Evolutionary conservation across 2,329 filamentous ascomycete genomes (phyloP).

Genomic region (Graphilbum fragrans): DNA sequence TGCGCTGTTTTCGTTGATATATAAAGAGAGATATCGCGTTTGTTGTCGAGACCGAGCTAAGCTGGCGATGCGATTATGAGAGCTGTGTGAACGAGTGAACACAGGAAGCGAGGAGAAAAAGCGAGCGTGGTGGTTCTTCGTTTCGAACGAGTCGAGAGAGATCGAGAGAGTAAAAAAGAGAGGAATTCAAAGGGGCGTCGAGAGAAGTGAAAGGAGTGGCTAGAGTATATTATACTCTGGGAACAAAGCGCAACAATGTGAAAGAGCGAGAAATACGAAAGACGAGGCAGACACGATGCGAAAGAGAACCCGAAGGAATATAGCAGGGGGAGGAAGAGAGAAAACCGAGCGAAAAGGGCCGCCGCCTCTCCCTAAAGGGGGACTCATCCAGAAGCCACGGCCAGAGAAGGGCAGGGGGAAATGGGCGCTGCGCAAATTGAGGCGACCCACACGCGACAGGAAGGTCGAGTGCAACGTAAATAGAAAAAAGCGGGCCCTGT

Average conservation of each 20-base stretch:
- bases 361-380: background rate
- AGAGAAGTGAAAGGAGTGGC: conserved; percentile 5
- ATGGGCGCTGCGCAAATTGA: conserved; percentile 1
- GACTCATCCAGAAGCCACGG: background rate
- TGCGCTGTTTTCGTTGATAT: background rate
- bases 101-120: background rate
- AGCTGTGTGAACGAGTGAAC: background rate
- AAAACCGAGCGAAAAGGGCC: conserved; percentile 1
- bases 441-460: background rate
- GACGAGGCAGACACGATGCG: background rate
- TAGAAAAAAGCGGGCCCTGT: conserved; percentile 1
- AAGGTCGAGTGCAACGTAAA: background rate
- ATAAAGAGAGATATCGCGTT: too few relatives aligned
- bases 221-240: conserved; percentile 7
- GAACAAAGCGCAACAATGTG: background rate
- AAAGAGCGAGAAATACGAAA: background rate
- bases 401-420: background rate
- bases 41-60: background rate
- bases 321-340: background rate
- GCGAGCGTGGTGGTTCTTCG: background rate
- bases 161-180: background rate
- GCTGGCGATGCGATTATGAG: background rate
- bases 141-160: background rate
- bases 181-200: background rate
- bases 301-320: conserved; percentile 1